These are phyloP conservation scores for Rhodotorula sp. DNA, from an alignment of 1,284 basidiomycete species.

Conservation along the genomic window DNA sequence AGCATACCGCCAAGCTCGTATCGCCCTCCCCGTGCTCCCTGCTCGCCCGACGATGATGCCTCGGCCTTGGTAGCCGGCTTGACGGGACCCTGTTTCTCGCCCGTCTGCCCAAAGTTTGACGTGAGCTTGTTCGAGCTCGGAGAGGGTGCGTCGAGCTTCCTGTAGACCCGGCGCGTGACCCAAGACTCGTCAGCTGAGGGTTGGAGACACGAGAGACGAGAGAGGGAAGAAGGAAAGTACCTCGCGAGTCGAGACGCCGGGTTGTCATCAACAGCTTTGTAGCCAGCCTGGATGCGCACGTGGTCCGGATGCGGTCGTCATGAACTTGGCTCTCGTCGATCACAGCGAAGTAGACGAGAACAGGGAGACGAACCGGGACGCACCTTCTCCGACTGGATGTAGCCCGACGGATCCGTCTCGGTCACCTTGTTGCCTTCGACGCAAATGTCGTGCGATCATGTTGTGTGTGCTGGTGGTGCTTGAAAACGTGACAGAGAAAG, in stretches of 20 bases:
- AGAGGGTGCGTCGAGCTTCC: no score
- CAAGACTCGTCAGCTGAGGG: not conserved
- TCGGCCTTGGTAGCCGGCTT: no score
- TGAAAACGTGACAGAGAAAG: not conserved
- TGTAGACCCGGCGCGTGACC: no score
- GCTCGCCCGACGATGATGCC: no score
- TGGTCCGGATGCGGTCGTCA: constrained; percentile 2
- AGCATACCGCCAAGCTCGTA: no score
- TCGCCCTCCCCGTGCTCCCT: no score
- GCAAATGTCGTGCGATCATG: constrained; percentile 12
- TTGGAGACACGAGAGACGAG: not conserved
- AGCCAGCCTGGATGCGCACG: constrained; percentile 17
- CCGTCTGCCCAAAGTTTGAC: no score
- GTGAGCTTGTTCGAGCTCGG: no score
- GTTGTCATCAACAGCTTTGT: constrained; percentile 21
- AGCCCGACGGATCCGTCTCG: constrained; percentile 15
- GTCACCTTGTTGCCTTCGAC: constrained; percentile 22
- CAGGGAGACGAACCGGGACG: not conserved
- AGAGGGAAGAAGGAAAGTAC: not conserved
- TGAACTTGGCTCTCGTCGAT: no score
- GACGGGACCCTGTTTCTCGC: no score
- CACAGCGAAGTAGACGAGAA: no score
- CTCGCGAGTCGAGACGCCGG: constrained; percentile 12
- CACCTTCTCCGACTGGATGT: constrained; percentile 15
- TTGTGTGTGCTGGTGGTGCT: not conserved